These are phyloP conservation scores for Pythium folliculosum DNA, from an alignment of 352 stramenopile species.

Conservation along the genomic window DNA sequence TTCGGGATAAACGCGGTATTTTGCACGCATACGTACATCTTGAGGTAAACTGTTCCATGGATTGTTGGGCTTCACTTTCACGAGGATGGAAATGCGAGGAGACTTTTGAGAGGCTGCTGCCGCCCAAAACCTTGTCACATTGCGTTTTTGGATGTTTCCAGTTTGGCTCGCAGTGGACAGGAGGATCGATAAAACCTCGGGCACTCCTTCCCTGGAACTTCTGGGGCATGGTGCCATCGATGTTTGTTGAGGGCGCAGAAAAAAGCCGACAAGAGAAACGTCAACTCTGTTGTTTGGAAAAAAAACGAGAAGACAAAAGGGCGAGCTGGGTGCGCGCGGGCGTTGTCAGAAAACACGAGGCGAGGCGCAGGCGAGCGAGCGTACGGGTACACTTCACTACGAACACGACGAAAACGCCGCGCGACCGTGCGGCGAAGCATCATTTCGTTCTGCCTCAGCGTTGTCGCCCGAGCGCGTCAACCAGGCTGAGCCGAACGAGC, in stretches of 20 bases:
- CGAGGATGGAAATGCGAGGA: neutral
- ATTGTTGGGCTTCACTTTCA: neutral
- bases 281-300: slow-evolving; percentile 20
- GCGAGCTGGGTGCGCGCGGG: neutral
- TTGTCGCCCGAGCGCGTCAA: neutral
- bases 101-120: neutral
- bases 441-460: neutral
- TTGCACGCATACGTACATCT: neutral
- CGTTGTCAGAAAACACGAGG: slow-evolving; percentile 1
- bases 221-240: neutral
- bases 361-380: neutral
- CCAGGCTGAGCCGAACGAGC: neutral
- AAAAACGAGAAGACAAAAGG: slow-evolving; percentile 14
- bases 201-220: neutral
- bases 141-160: neutral
- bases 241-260: slow-evolving; percentile 17
- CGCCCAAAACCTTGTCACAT: neutral
- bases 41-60: slow-evolving; percentile 16
- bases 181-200: slow-evolving; percentile 16
- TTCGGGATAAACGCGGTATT: neutral
- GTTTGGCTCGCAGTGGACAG: neutral
- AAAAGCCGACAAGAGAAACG: slow-evolving; percentile 24
- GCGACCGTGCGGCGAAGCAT: slow-evolving; percentile 1
- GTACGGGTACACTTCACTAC: slow-evolving; percentile 6
- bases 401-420: neutral